phyloP scores from a whole-genome alignment of 345 rosid species.

The Murraya paniculata region DNA sequence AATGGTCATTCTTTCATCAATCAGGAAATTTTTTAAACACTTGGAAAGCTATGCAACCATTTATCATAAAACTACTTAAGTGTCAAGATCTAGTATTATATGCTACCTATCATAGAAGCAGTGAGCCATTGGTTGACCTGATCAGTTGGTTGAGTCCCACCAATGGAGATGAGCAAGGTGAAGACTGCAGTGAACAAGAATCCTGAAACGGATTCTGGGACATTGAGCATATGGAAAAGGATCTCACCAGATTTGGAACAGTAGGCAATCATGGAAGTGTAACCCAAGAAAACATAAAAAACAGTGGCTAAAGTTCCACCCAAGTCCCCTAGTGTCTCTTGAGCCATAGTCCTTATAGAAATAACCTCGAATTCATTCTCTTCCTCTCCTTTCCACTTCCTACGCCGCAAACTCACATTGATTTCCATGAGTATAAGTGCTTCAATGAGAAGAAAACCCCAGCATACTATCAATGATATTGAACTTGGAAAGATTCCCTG shows the following conservation, averaged over 20 bases:
- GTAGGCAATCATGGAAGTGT: constrained; percentile 57
- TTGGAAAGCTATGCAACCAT: background rate
- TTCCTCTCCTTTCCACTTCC: constrained; percentile 27
- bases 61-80: background rate
- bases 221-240: constrained; percentile 43
- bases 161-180: constrained; percentile 41
- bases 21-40: background rate
- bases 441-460: constrained; percentile 59
- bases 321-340: constrained; percentile 57
- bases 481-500: constrained; percentile 69
- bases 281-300: constrained; percentile 54
- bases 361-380: constrained; percentile 43
- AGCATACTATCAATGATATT: constrained; percentile 41
- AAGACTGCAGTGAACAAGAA: constrained; percentile 43
- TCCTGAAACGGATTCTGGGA: constrained; percentile 44
- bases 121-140: constrained; percentile 59
- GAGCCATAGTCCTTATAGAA: constrained; percentile 65
- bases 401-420: constrained; percentile 38
- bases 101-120: constrained; percentile 52
- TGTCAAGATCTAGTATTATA: background rate
- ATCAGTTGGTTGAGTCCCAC: constrained; percentile 57
- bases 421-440: constrained; percentile 58
- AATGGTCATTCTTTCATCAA: background rate
- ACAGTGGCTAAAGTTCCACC: constrained; percentile 50
- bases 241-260: constrained; percentile 62